Evolutionary conservation across 1,139 yeast species (phyloP).

Genomic region (Zhuliangozyma parablackwelliae): DNA sequence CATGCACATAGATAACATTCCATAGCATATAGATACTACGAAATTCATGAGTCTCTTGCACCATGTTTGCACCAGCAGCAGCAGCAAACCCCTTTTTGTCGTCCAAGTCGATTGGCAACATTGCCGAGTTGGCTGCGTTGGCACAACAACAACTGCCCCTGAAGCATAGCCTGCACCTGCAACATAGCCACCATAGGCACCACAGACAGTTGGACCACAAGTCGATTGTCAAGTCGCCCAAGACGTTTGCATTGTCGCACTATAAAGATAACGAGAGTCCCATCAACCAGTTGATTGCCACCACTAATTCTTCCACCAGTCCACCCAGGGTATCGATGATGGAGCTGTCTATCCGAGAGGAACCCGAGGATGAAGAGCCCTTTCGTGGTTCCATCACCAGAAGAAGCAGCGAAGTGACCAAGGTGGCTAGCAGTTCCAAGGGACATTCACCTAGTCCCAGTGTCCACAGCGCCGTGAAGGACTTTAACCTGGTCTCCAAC

Average conservation of each 20-base stretch:
- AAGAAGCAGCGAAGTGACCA: too few species aligned
- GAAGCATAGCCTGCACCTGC: background rate
- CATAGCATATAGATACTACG: too few species aligned
- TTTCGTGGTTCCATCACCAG: too few species aligned
- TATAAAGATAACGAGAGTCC: conserved; percentile 39
- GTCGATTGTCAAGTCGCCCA: conserved; percentile 35
- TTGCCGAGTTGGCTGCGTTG: conserved; percentile 17
- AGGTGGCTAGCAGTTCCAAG: too few species aligned
- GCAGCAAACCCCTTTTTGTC: conserved; percentile 22
- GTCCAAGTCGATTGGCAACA: conserved; percentile 28
- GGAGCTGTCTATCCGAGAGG: conserved; percentile 31
- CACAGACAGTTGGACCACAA: conserved; percentile 7
- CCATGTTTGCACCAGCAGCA: too few species aligned
- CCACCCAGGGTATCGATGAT: conserved; percentile 4
- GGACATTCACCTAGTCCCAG: too few species aligned
- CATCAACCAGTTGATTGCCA: conserved; percentile 30
- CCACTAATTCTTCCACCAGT: conserved; percentile 12
- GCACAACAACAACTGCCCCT: conserved; percentile 12
- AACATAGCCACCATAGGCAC: conserved; percentile 5
- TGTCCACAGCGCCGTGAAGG: too few species aligned
- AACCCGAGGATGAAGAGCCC: conserved; percentile 25
- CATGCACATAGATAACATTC: conserved; percentile 18
- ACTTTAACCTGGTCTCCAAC: too few species aligned
- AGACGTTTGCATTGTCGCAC: conserved; percentile 37
- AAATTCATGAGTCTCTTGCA: too few species aligned